Evolutionary conservation across 148 eudicot species (phyloP).

Genomic region (Silene conica): DNA sequence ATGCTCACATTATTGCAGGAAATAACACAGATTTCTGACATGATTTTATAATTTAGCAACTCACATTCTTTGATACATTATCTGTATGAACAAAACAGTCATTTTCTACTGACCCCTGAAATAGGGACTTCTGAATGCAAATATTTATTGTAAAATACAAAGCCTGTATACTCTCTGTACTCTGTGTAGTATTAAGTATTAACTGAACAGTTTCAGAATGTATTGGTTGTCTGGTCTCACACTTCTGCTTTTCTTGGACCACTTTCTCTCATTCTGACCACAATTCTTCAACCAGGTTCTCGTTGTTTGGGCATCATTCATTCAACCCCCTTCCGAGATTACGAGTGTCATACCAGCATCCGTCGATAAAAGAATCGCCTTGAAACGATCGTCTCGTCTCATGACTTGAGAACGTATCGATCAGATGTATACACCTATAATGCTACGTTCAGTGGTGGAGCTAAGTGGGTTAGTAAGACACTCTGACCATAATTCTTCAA

Average conservation of each 20-base stretch:
- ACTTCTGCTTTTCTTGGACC: constrained; percentile 25
- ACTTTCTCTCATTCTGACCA: not conserved
- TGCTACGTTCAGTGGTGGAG: no score
- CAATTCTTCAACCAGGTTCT: not conserved
- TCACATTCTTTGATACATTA: not conserved
- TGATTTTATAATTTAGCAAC: constrained; percentile 4
- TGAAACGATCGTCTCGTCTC: no score
- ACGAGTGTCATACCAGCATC: no score
- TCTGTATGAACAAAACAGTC: constrained; percentile 12
- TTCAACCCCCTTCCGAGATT: no score
- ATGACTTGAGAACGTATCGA: no score
- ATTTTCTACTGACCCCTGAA: constrained; percentile 23
- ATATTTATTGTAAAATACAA: not conserved
- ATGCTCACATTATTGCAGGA: constrained; percentile 26
- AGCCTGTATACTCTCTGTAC: no score
- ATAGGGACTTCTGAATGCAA: not conserved
- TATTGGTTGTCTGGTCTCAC: constrained; percentile 2
- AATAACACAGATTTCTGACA: constrained; percentile 30
- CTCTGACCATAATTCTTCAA: no score
- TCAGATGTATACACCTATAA: no score
- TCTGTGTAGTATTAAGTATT: no score
- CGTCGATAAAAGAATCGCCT: no score
- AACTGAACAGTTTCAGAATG: not conserved
- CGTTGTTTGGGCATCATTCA: no score
- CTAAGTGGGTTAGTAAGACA: no score